Base-by-base conservation (phyloP, 1,284 basidiomycete genomes). In the Boletus smithii region DNA sequence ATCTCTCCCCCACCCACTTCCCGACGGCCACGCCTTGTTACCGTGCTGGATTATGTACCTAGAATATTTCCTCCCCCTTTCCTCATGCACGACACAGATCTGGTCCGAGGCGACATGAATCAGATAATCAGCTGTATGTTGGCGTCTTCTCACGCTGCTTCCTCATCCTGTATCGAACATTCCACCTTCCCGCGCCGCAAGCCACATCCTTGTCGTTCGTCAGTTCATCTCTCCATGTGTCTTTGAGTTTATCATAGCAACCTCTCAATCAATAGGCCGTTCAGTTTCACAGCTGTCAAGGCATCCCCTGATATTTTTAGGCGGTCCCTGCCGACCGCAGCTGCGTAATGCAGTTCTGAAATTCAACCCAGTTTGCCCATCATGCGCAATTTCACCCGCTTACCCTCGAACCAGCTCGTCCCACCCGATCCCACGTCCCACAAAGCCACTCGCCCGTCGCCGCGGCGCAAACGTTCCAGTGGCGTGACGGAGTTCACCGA, bases 1-100 rank as follows among this genome's bases (percentile, higher is more conserved):
- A 58, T 38, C 11, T 11, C 17, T 6, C n/a, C 30, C 27, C 58
- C 52, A 46, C 47, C 38, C 46, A 35, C 13, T 17, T 26, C 54
- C 54, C 46, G 47, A 13, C 34, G 16, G 23, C 44, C 48, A 50
- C 47, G 57, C 62, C 50, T 33, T 31, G 16, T 43, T 14, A 27
- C 33, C 49, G 47, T 61, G 60, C 40, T 33, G 40, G 39, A 61
- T 61, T 58, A 64, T 56, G 60, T 62, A 44, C 33, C 30, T 5
- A 22, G 10, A 16, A 16, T 42, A 18, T 23, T 20, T 17, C 14
- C n/a, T 22, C 41, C 36, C 40, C 42, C 32, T 39, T n/a, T 31
- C 30, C 30, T 31, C 30, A 31, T 31, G 30, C 30, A 31, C 30
- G n/a, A 13, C 30, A 14, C 30, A 0, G 30, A 31, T 31, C 30